Base-by-base conservation (phyloP, 306 rosid genomes). In the Pyrus pyrifolia region DNA sequence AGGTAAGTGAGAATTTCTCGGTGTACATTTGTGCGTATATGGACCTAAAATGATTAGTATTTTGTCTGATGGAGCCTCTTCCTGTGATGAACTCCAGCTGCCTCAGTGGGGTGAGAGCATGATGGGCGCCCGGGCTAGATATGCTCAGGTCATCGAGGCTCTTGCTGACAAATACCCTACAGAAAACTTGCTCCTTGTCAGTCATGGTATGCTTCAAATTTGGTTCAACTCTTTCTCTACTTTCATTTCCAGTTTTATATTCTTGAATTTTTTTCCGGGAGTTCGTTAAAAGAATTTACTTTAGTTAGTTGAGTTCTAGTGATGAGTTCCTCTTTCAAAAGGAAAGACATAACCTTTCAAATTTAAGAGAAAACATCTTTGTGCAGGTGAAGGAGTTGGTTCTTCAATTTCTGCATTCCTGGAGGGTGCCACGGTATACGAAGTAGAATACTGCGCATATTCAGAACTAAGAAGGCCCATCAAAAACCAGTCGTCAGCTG, bases 321-420 rank as follows among this genome's bases (percentile, higher is more conserved):
- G 45, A 71, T 52, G 51, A 19, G 9, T 38, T 38, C 19, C n/a
- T 53, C 30, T 42, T 30, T 2, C 19, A 23, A 15, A 22, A 9
- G 25, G 23, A 14, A 72, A 8, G 9, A 2, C 18, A 49, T 5
- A 15, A 49, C 30, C 45, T 74, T 73, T 44, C 14, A 14, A 74
- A n/a, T 29, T 18, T 21, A 60, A 73, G 55, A 40, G 27, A 23
- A 6, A 17, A 38, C 4, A 25, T 11, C 4, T 62, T 68, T 75
- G 44, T 73, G 77, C 76, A 92, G 97, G 92, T 49, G 99, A 95
- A 87, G 99, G 91, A 67, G 93, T 95, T 60, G 97, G 89, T 31
- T 87, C 89, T 70, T 88, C 97, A 3, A 68, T 89, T 35, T 72
- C 93, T 62, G 40, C 82, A 3, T 89, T 84, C 87, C 74, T 67